phyloP scores from a whole-genome alignment of 2,329 filamentous ascomycete species.

The Cladosporium austrohemisphaericum region DNA sequence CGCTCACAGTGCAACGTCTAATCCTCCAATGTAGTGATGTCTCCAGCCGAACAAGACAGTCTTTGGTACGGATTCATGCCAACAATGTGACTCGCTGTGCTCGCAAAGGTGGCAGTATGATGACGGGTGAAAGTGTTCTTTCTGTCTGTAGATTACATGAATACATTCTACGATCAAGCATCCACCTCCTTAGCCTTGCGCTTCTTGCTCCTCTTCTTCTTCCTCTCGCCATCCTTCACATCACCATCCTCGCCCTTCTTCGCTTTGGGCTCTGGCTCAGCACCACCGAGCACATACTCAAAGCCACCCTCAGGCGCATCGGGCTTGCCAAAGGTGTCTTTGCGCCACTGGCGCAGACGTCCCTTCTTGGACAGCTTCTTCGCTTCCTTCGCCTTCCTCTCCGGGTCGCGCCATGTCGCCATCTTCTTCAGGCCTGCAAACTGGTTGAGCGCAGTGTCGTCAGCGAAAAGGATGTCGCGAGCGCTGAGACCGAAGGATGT shows the following conservation, averaged over 20 bases:
- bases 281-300: conserved; percentile 27
- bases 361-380: conserved; percentile 92
- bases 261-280: conserved; percentile 25
- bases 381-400: conserved; percentile 85
- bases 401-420: conserved; percentile 78
- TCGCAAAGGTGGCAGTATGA: too few species aligned
- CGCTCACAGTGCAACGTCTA: too few species aligned
- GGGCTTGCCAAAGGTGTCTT: conserved; percentile 62
- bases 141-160: too few species aligned
- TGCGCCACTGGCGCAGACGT: conserved; percentile 78
- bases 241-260: conserved; percentile 29
- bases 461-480: conserved; percentile 85
- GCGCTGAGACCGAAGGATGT: conserved; percentile 84
- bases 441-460: conserved; percentile 79
- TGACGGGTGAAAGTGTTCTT: too few species aligned
- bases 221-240: conserved; percentile 34
- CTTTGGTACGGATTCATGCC: too few species aligned
- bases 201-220: conserved; percentile 39
- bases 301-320: conserved; percentile 48
- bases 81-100: too few species aligned
- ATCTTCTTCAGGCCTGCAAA: conserved; percentile 94
- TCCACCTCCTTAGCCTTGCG: conserved; percentile 35
- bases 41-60: too few species aligned
- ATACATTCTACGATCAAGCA: conserved; percentile 18
- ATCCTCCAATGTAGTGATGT: too few species aligned